Evolutionary conservation across 805 yeast species (phyloP), one percentile per base, ranked within the genome.

Genomic region (Candida ulmi): DNA sequence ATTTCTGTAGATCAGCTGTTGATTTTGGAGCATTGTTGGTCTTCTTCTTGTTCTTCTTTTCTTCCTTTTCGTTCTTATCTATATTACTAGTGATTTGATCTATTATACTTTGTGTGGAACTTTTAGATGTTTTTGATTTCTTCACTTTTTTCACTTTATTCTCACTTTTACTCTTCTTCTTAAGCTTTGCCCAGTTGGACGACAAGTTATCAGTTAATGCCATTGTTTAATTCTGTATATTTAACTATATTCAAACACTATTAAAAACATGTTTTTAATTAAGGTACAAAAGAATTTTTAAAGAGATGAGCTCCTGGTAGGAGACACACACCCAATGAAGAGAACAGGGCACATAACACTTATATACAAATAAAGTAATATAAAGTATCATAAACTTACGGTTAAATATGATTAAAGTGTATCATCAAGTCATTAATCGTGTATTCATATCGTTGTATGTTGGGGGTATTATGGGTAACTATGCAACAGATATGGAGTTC

Each of bases 401-500:
- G n/a, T n/a, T n/a, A n/a, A n/a, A n/a, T n/a, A n/a, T n/a, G n/a
- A n/a, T n/a, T n/a, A n/a, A n/a, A n/a, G n/a, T n/a, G n/a, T n/a
- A n/a, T n/a, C n/a, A n/a, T n/a, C n/a, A n/a, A n/a, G n/a, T n/a
- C n/a, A n/a, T n/a, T n/a, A n/a, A n/a, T n/a, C n/a, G n/a, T n/a
- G n/a, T n/a, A n/a, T n/a, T n/a, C n/a, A n/a, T n/a, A n/a, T n/a
- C n/a, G n/a, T n/a, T n/a, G n/a, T n/a, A n/a, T n/a, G n/a, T n/a
- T n/a, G n/a, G n/a, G n/a, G n/a, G n/a, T n/a, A n/a, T n/a, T n/a
- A n/a, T n/a, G n/a, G n/a, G n/a, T n/a, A n/a, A n/a, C n/a, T n/a
- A n/a, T n/a, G n/a, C n/a, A 8, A 26, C 26, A 12, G 43, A 40
- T 2, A 17, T 23, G 3, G 58, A 62, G 41, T 67, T 66, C 55